Conservation (phyloP, 768 basidiomycete species). For the Tulasnella sp. region DNA sequence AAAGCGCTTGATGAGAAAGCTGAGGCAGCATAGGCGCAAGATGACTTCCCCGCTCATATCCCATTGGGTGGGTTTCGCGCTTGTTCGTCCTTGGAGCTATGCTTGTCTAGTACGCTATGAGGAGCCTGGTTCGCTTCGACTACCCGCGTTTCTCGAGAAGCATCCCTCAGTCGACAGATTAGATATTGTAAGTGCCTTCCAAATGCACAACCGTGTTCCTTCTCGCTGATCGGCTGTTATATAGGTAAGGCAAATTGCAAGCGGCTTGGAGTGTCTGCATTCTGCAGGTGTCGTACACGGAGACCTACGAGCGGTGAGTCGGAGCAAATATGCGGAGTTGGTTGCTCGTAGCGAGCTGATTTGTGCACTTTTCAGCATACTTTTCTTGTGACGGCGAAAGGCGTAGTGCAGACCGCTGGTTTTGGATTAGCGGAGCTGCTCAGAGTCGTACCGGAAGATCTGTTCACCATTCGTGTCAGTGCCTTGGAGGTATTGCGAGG, state of each 20-base stretch:
- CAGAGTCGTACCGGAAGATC: neutral
- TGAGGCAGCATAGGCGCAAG: neutral
- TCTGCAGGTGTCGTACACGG: neutral
- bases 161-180: neutral
- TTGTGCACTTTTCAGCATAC: neutral
- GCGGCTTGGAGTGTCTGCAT: neutral
- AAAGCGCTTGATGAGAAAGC: neutral
- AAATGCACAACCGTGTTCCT: neutral
- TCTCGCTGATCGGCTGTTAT: neutral
- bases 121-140: neutral
- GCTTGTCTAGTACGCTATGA: neutral
- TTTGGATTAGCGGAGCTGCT: neutral
- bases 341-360: neutral
- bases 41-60: neutral
- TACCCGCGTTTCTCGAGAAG: neutral
- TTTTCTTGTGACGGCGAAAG: neutral
- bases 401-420: neutral
- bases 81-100: neutral
- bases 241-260: neutral
- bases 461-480: neutral
- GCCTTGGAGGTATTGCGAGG: neutral
- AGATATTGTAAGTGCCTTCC: neutral
- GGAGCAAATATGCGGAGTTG: neutral
- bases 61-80: neutral
- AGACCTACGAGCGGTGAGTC: neutral